Evolutionary conservation across 129 eudicot species (phyloP), one percentile per base, ranked within the genome.

Genomic region (Chrysanthemum makinoi): DNA sequence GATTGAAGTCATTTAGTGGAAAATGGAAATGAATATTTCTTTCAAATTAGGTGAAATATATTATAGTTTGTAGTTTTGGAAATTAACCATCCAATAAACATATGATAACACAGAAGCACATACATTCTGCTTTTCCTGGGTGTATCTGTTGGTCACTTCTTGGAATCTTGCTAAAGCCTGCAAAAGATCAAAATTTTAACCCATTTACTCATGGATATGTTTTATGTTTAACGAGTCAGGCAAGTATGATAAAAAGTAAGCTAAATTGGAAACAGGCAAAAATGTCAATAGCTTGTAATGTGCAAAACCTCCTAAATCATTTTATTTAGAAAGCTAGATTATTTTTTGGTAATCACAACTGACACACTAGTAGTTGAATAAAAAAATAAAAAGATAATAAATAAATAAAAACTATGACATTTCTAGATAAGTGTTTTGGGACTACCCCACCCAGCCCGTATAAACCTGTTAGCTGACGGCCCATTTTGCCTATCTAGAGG

Each of bases 161-260:
- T 90, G 97, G 72, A 84, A 95, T 66, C 95, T 91, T 16, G 96
- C 91, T 80, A 95, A 80, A 72, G 97, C 97, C 99, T 95, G 83
- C 73, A 79, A 76, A 69, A 67, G 24, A 73, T 22, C 61, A 66
- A 66, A 48, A 65, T 39, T 5, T 9, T 9, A 9, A 39, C 46
- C 9, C 46, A 7, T 39, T 39, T 39, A 39, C 9, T 39, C 1
- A 39, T 0, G 10, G 46, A 39, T 35, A 39, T 39, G 1, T 39
- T 39, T n/a, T n/a, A n/a, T n/a, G n/a, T n/a, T n/a, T 5, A 0
- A 35, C 44, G 1, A 5, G 1, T 35, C 44, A 6, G 1, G 8
- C 44, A 2, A 9, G 44, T 35, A 8, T 0, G 5, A 35, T 15
- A 58, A 66, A 47, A 61, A 73, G 43, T 35, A 62, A 48, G 19